Base-by-base conservation (phyloP, 305 asterid genomes). In the Withania somnifera region DNA sequence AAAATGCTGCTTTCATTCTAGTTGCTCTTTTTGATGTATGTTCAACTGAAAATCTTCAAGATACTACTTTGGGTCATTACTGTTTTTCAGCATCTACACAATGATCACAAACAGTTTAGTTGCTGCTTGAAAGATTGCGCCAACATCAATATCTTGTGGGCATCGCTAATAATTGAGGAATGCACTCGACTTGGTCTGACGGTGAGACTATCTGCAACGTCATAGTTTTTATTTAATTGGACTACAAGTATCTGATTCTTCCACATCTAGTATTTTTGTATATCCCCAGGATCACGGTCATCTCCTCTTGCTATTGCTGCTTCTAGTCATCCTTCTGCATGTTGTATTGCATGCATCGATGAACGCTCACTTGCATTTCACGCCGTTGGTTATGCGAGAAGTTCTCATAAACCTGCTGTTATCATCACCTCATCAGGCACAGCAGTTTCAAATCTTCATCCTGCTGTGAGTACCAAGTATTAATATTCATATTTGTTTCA, bases 201-300 rank as follows among this genome's bases (percentile, higher is more conserved):
- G 83, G 99, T 96, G 89, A 93, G 98, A 86, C 83, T 78, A 24
- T 50, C 42, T 82, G 78, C 86, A 76, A 36, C 61, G 47, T 34
- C 69, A 84, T 77, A 51, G 66, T 22, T 15, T 75, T 53, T 82
- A 60, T n/a, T 58, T 60, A 60, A 78, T 77, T 26, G 67, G 52
- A 57, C 22, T 81, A 40, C 57, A 28, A 26, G 77, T 67, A 67
- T 84, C 90, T 91, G 85, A 90, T 85, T 82, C 84, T 84, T 85
- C 83, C 84, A 83, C 79, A 47, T 90, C 75, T 86, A 96, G 99
- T 96, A 96, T 87, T 94, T 96, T 82, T 94, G 99, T 87, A 86
- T 96, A 86, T 98, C 99, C 86, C 98, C 99, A 78, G 99, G 99
- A 81, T 96, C 99, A 68, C 88, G 99, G 83, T 96, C 99, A 79